A percentile compares a stretch with the other conserved stretches of the same genome.
Evolutionary conservation across 2,329 filamentous ascomycete species (phyloP).

Genomic region (Bipolaris oryzae): DNA sequence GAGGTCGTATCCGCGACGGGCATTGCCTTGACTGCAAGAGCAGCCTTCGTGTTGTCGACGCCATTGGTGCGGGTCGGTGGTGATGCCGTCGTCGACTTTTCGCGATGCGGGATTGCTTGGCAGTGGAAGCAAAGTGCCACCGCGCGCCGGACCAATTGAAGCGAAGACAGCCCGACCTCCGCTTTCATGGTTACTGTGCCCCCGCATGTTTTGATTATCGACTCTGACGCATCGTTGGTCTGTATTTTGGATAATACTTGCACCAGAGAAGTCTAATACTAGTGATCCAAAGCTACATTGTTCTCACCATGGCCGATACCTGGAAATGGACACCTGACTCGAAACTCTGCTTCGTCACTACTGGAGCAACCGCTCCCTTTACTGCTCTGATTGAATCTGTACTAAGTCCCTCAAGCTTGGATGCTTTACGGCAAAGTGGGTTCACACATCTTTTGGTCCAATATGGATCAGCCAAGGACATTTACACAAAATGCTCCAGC

Average conservation of each 20-base stretch:
- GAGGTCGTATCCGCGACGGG: slow-evolving; percentile 31
- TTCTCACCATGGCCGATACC: slow-evolving; percentile 20
- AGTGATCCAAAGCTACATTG: not conserved
- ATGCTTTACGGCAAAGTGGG: slow-evolving; percentile 60
- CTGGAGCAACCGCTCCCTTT: slow-evolving; percentile 91
- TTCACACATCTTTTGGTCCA: slow-evolving; percentile 81
- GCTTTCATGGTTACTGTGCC: slow-evolving; percentile 15
- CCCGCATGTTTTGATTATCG: not conserved
- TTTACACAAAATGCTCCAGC: slow-evolving; percentile 54
- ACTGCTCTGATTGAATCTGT: slow-evolving; percentile 70
- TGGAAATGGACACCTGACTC: slow-evolving; percentile 31
- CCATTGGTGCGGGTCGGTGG: slow-evolving; percentile 37
- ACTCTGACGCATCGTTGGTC: not conserved
- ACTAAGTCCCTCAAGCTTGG: slow-evolving; percentile 67
- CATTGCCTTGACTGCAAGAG: slow-evolving; percentile 39
- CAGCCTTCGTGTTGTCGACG: slow-evolving; percentile 44
- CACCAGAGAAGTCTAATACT: not conserved
- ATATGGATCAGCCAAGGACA: slow-evolving; percentile 69
- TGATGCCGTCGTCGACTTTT: slow-evolving; percentile 40
- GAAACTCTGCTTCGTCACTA: slow-evolving; percentile 79
- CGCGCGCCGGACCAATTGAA: slow-evolving; percentile 28
- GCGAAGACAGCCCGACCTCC: slow-evolving; percentile 29
- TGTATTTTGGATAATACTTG: not conserved
- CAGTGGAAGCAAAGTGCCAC: slow-evolving; percentile 29
- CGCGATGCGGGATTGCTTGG: slow-evolving; percentile 35